Evolutionary conservation across 345 rosid species (phyloP).

Genomic region (Capsella bursapastoris): DNA sequence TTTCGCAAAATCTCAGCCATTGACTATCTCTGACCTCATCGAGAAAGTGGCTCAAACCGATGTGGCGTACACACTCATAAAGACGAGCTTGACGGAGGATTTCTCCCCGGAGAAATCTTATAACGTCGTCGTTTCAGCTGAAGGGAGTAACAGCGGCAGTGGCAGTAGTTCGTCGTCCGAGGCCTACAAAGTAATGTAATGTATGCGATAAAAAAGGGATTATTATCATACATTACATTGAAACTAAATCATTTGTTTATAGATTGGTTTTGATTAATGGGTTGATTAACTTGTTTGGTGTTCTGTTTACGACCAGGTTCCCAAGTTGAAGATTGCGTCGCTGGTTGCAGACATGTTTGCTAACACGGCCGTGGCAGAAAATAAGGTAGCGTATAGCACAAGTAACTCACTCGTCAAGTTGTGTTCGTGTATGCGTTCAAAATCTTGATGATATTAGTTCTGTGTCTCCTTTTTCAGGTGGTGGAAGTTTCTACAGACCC

Average conservation of each 20-base stretch:
- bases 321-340: slow-evolving; percentile 74
- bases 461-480: slow-evolving; percentile 53
- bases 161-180: slow-evolving; percentile 49
- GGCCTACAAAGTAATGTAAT: slow-evolving; percentile 99
- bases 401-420: slow-evolving; percentile 3
- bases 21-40: slow-evolving; percentile 64
- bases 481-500: slow-evolving; percentile 82
- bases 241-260: slow-evolving; percentile 27
- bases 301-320: slow-evolving; percentile 55
- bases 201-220: slow-evolving; percentile 61
- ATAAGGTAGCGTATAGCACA: slow-evolving; percentile 61
- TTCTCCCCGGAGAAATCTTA: slow-evolving; percentile 81
- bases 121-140: slow-evolving; percentile 75
- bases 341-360: slow-evolving; percentile 87
- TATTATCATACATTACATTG: slow-evolving; percentile 18
- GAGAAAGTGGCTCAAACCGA: slow-evolving; percentile 71
- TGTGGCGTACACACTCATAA: slow-evolving; percentile 77
- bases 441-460: background rate
- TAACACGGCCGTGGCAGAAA: slow-evolving; percentile 85
- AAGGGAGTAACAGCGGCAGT: slow-evolving; percentile 57
- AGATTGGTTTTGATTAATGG: background rate
- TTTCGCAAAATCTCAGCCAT: slow-evolving; percentile 64
- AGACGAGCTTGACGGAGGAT: slow-evolving; percentile 81
- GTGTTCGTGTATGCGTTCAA: background rate
- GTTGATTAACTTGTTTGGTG: slow-evolving; percentile 25